Conservation (phyloP, 2,329 filamentous ascomycete genomes). For the Pseudogymnoascus sp. region DNA sequence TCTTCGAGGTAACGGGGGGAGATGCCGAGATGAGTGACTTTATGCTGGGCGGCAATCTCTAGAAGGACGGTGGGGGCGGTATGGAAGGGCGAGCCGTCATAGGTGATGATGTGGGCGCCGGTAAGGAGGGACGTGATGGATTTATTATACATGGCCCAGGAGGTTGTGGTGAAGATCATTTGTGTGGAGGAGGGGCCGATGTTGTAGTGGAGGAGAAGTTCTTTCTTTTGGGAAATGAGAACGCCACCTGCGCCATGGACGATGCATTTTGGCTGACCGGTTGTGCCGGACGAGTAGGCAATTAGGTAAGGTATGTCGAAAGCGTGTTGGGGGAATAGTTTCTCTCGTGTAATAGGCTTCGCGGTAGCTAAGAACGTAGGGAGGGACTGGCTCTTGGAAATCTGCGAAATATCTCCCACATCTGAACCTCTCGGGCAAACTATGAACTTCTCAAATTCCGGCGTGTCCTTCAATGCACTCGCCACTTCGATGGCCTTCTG, state of each 20-base stretch:
- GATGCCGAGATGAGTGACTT: conserved; percentile 61
- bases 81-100: conserved; percentile 70
- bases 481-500: conserved; percentile 52
- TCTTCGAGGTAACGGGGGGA: conserved; percentile 68
- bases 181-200: conserved; percentile 32
- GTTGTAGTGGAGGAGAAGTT: conserved; percentile 44
- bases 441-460: conserved; percentile 52
- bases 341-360: neutral
- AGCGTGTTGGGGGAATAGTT: conserved; percentile 14
- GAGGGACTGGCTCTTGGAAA: conserved; percentile 29
- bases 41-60: conserved; percentile 48
- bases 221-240: conserved; percentile 50
- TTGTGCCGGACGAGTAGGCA: conserved; percentile 69
- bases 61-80: conserved; percentile 55
- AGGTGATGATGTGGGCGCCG: conserved; percentile 54
- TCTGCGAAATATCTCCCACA: neutral
- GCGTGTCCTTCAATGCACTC: conserved; percentile 48
- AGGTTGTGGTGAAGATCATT: conserved; percentile 53
- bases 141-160: conserved; percentile 77
- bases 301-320: conserved; percentile 65
- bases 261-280: conserved; percentile 72
- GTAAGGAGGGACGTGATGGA: conserved; percentile 33
- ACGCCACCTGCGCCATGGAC: conserved; percentile 63
- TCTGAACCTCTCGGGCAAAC: conserved; percentile 23
- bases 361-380: neutral